These are phyloP conservation scores for Coniochaeta prunicola DNA, from an alignment of 2,329 filamentous ascomycete species.

Conservation along the genomic window DNA sequence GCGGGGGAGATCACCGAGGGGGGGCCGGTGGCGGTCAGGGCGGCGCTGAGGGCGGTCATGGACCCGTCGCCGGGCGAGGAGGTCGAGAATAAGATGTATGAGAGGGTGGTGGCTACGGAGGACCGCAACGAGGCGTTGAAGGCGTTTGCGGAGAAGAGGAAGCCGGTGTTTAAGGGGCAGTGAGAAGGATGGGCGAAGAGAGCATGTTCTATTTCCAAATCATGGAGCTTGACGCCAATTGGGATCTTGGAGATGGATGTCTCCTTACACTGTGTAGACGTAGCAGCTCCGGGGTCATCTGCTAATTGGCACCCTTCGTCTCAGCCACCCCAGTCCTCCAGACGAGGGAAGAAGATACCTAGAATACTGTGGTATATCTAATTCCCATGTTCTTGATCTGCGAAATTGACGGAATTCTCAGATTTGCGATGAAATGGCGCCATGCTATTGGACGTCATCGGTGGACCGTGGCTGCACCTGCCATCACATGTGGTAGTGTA, in stretches of 20 bases:
- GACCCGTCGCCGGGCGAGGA: conserved; percentile 54
- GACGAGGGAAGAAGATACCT: too few species aligned
- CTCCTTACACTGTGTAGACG: too few species aligned
- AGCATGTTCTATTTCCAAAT: background rate
- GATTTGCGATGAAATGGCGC: background rate
- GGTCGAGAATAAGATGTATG: conserved; percentile 83
- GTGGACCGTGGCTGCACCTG: background rate
- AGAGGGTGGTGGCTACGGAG: conserved; percentile 72
- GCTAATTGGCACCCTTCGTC: too few species aligned
- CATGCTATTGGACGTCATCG: background rate
- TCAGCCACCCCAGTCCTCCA: too few species aligned
- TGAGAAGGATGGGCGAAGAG: conserved; percentile 23
- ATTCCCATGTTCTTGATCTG: background rate
- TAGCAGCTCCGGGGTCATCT: too few species aligned
- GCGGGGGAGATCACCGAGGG: conserved; percentile 77
- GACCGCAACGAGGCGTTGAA: conserved; percentile 82
- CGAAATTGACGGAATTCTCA: background rate
- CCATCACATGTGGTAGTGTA: conserved; percentile 1
- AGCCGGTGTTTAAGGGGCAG: conserved; percentile 47
- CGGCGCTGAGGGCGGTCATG: conserved; percentile 71
- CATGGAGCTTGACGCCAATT: too few species aligned
- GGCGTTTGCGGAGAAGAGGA: conserved; percentile 67
- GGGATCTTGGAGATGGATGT: too few species aligned
- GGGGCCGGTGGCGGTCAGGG: conserved; percentile 74
- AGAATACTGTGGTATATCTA: too few species aligned